Evolutionary conservation across 352 stramenopile genomes (phyloP), one percentile per base, ranked within the genome.

Genomic region (Halophytophthora polymorphica): DNA sequence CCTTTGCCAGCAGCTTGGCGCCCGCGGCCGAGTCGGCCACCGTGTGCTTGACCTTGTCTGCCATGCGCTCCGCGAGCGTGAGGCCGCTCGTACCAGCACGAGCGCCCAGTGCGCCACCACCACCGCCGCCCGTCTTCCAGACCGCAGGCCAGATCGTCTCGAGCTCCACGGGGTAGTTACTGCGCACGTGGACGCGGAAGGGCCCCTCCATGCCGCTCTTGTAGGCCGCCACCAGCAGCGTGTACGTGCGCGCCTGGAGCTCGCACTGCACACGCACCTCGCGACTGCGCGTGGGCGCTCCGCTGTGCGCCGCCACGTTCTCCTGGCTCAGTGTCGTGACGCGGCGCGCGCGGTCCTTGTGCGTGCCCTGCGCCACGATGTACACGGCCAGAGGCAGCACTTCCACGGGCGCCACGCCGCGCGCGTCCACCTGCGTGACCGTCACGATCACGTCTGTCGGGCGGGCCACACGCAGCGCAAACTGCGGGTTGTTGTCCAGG

Each of bases 401-500:
- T 2, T 77, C 67, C 21, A 88, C 66, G 0, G 83, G 77, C 6
- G 83, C 83, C 36, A 88, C 66, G 2, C 83, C 83, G 2, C 57
- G 62, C 15, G 53, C 46, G 49, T 93, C 83, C 28, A 93, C 76
- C 41, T 97, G 83, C 18, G 85, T 93, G 36, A 98, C 59, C 18
- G 80, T 93, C 25, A 97, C 39, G 49, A 88, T 77, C 8, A 96
- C 53, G 39, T 98, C 89, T 0, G 90, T 95, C 0, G 86, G 88
- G 0, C 84, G 68, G 2, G 73, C 55, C 12, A 97, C 66, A 6
- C 67, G 59, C 18, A 98, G 64, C 14, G 78, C 63, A 44, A 83
- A 98, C 61, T 97, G 87, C 42, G 89, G 91, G 53, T 97, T 97
- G 52, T 87, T 75, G 6, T 94, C 84, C 2, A 98, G 65, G 2